Percentiles rank a stretch among this genome's conserved stretches.
Conservation (phyloP, 345 rosid genomes). For the Cochlearia excelsa region DNA sequence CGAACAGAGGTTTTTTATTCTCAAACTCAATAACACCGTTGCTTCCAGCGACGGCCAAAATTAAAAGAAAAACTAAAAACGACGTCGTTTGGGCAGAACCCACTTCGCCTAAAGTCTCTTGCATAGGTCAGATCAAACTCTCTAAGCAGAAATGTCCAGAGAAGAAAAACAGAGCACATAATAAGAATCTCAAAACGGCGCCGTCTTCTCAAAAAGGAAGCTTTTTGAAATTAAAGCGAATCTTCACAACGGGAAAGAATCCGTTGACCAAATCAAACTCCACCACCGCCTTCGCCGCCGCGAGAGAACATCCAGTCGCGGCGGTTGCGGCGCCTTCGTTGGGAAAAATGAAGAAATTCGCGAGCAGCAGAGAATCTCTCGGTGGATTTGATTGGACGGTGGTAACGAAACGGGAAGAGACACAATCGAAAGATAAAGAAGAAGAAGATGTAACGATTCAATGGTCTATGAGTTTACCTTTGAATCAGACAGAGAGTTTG, state of each 20-base stretch:
- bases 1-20: conserved; percentile 33
- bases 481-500: conserved; percentile 6
- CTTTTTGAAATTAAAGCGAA: conserved; percentile 40
- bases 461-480: conserved; percentile 14
- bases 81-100: conserved; percentile 56
- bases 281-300: neutral
- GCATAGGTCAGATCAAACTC: conserved; percentile 87
- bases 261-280: conserved; percentile 36
- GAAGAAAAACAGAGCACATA: conserved; percentile 15
- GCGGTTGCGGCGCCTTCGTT: conserved; percentile 27
- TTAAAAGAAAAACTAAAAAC: conserved; percentile 36
- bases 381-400: conserved; percentile 60
- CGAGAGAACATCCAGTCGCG: conserved; percentile 32
- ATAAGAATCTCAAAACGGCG: conserved; percentile 14
- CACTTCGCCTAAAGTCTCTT: conserved; percentile 82
- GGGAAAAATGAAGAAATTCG: conserved; percentile 64
- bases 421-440: conserved; percentile 4
- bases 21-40: conserved; percentile 55
- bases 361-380: conserved; percentile 60
- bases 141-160: conserved; percentile 28
- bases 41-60: conserved; percentile 53
- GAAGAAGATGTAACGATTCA: conserved; percentile 18
- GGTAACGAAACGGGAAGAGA: conserved; percentile 38
- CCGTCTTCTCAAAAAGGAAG: conserved; percentile 21
- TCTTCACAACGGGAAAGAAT: conserved; percentile 33